Evolutionary conservation across 257 asterid genomes (phyloP).

Genomic region (Solanum medicagineum): DNA sequence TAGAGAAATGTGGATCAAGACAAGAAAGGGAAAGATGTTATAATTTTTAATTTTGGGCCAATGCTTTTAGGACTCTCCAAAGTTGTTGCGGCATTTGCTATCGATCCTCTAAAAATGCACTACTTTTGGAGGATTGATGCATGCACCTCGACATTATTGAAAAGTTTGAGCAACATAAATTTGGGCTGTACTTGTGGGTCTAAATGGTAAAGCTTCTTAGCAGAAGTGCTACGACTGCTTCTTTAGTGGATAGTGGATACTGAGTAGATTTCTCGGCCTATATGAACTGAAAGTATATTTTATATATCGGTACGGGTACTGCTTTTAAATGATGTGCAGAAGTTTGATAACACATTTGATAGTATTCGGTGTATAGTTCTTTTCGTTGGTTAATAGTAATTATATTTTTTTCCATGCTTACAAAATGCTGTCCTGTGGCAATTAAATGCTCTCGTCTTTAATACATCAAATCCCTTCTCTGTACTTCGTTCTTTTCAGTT

Average conservation of each 20-base stretch:
- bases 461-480: neutral
- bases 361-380: neutral
- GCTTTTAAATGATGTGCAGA: neutral
- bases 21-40: neutral
- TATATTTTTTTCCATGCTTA: neutral
- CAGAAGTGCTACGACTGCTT: neutral
- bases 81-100: neutral
- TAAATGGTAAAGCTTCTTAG: neutral
- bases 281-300: neutral
- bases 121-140: neutral
- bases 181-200: neutral
- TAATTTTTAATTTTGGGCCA: neutral
- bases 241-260: neutral
- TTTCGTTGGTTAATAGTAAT: neutral
- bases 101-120: neutral
- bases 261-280: neutral
- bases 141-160: neutral
- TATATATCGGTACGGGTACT: neutral
- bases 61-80: neutral
- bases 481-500: conserved; percentile 31
- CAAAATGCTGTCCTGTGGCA: neutral
- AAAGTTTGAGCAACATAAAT: neutral
- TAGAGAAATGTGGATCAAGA: neutral
- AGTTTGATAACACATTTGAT: neutral
- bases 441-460: neutral